A percentile compares a stretch with the other conserved stretches of the same genome.
phyloP scores from a whole-genome alignment of 441 rosid species.

The Gossypium armourianum region DNA sequence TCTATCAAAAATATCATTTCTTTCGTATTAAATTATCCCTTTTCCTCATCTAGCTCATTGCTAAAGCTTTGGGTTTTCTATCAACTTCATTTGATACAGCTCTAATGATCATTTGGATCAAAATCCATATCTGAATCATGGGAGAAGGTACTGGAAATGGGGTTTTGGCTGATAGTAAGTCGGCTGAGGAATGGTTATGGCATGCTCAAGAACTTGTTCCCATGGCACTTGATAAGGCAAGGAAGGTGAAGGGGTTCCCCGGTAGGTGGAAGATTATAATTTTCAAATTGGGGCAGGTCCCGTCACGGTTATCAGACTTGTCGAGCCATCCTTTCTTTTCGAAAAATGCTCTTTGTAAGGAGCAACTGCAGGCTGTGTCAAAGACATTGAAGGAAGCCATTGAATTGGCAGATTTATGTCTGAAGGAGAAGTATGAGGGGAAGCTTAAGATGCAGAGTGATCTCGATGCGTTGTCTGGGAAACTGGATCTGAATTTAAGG shows the following conservation, averaged over 20 bases:
- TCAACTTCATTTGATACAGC: slow-evolving; percentile 24
- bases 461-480: slow-evolving; percentile 66
- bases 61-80: slow-evolving; percentile 21
- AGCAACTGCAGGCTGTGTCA: slow-evolving; percentile 62
- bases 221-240: slow-evolving; percentile 43
- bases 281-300: slow-evolving; percentile 67
- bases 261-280: slow-evolving; percentile 76
- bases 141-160: slow-evolving; percentile 36
- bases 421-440: slow-evolving; percentile 59
- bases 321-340: slow-evolving; percentile 86
- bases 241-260: slow-evolving; percentile 52
- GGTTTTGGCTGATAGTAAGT: slow-evolving; percentile 24
- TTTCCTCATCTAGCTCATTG: slow-evolving; percentile 21
- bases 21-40: slow-evolving; percentile 1
- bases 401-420: slow-evolving; percentile 47
- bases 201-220: slow-evolving; percentile 63
- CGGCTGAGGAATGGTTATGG: slow-evolving; percentile 62
- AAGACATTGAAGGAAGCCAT: slow-evolving; percentile 46
- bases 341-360: slow-evolving; percentile 69
- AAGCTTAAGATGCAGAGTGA: slow-evolving; percentile 86
- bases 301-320: slow-evolving; percentile 55
- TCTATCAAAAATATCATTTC: slow-evolving; percentile 16
- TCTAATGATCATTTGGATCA: slow-evolving; percentile 21
- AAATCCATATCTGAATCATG: slow-evolving; percentile 41
- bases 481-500: slow-evolving; percentile 60